Evolutionary conservation across 2,329 filamentous ascomycete genomes (phyloP), one percentile per base, ranked within the genome.

Genomic region (Fusarium verrucosum): DNA sequence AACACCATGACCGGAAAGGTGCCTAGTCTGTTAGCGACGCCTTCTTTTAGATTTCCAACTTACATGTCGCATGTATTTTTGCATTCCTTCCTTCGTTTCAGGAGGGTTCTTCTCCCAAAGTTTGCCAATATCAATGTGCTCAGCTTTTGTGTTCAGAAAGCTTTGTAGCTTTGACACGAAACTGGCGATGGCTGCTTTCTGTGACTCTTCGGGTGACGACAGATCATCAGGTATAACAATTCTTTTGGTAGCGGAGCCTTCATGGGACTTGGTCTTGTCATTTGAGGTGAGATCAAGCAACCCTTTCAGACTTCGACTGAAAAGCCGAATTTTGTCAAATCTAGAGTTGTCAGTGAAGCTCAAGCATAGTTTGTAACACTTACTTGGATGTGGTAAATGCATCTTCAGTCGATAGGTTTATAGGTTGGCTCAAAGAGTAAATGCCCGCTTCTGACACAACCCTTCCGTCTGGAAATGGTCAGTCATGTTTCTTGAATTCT

Each of bases 31-130:
- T 73, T 14, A 73, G 59, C 5, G 11, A 14, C 3, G 25, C 13
- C 10, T 19, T 33, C 10, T 28, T 3, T 14, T 3, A 1, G 10
- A 19, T 4, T 19, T 17, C 3, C 2, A 10, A 62, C 71, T 59
- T 37, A 76, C 76, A n/a, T 74, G 53, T 26, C 54, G 54, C 56
- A 78, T 68, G 22, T 73, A 78, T 2, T 55, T 42, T 26, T 71
- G 50, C 51, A 78, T 62, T 3, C 4, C 43, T 9, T 63, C 38
- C 0, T n/a, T 13, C 7, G 20, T 46, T 23, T 62, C 44, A 9
- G 68, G 69, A 4, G 43, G 51, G 1, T 14, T 51, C 5, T 59
- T n/a, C 10, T 51, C 43, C 73, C 73, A 75, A 1, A 25, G 22
- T 2, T 62, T 38, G 2, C 49, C 57, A 4, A 75, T 17, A 46